Evolutionary conservation across 768 basidiomycete genomes (phyloP), one percentile per base, ranked within the genome.

Genomic region (Tulasnella sp.): DNA sequence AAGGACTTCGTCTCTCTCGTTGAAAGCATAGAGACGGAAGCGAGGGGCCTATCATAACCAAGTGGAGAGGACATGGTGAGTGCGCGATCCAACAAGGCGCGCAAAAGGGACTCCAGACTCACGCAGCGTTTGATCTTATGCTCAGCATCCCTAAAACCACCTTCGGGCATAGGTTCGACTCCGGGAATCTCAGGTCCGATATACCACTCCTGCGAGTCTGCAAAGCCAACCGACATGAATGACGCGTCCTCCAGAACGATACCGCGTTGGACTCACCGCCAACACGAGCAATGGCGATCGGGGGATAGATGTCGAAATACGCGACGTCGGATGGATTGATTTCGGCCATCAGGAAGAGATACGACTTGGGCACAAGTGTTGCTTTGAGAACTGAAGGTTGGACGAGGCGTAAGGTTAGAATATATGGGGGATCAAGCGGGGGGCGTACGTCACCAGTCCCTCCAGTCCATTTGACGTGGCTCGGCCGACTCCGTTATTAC

Each of bases 21-120:
- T 63, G 55, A 65, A 67, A 27, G 65, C 69, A 46, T 70, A 72
- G 17, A 67, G 67, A 27, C 67, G 69, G 62, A 70, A 72, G 7
- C 65, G 57, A 17, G 63, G 69, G 23, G 69, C 70, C 70, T 71
- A 23, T 27, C 31, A n/a, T n/a, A n/a, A n/a, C n/a, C n/a, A n/a
- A n/a, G 12, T 41, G 29, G 14, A 23, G 21, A 34, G 6, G 49
- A 4, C 21, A 8, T 7, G n/a, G n/a, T n/a, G n/a, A n/a, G n/a
- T n/a, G n/a, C n/a, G n/a, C n/a, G 21, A 39, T 14, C 27, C 14
- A n/a, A 40, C 21, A n/a, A 25, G 12, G 14, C 6, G 27, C 25
- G 51, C 2, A 27, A 31, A 25, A 49, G 14, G 3, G 19, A 15
- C 32, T 35, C 17, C 6, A 45, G 52, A 42, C 55, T 46, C 37